Evolutionary conservation across 2,329 filamentous ascomycete genomes (phyloP), one percentile per base, ranked within the genome.

Genomic region (Eutypella sp.): DNA sequence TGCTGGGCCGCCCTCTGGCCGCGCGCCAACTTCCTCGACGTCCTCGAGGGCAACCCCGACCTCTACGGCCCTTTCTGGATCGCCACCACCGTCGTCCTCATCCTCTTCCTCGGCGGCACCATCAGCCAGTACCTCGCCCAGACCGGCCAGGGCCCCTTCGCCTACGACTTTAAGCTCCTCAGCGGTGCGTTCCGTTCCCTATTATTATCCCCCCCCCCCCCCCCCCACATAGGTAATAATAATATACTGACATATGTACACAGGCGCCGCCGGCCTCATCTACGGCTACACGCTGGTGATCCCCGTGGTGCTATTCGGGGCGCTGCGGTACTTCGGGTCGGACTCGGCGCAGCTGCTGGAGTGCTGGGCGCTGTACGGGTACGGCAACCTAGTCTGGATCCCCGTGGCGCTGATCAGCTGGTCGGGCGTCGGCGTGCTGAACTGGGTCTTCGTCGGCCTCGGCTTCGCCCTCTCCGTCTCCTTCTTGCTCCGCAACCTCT

Each of bases 41-140:
- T 97, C 29, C 79, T 99, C 23, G 93, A 99, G 65, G 93, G 93
- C 18, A 97, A 97, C 66, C 89, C 93, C 1, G 93, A 99, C 63
- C 73, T 99, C 27, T 99, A 99, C 73, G 92, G 92, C 1, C 93
- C 93, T 1, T 90, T 97, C 64, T 99, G 93, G 93, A 97, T 99
- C 70, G 93, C 93, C 9, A 97, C 93, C 1, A 97, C 93, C 1
- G 93, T 99, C 9, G 85, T 99, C 11, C 79, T 99, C 52, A 97
- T 99, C 49, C 71, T 99, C 25, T 99, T 99, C 69, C 67, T 99
- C 38, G 93, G 92, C 1, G 93, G 93, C 11, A 97, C 93, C 0
- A 96, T 99, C 54, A 95, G 85, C 63, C 86, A 93, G 68, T 97
- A 95, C 67, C 72, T 96, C 41, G 81, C 87, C 22, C 77, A 77